Conservation (phyloP, 164 flowering plant species). For the Tetrastigma voinierianum region DNA sequence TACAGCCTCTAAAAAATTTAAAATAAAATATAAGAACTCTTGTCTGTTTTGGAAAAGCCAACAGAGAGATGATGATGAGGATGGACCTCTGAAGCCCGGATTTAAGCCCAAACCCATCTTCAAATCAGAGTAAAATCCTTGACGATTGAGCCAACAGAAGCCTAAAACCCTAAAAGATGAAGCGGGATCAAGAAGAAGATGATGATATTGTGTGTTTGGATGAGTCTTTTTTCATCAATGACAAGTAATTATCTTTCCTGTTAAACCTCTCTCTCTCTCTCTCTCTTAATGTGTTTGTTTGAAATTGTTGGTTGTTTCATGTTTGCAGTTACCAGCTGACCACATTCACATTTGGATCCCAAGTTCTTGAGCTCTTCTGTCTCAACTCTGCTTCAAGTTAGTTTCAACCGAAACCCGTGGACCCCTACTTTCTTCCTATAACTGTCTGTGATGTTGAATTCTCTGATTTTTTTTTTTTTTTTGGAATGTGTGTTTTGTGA, state of each 20-base stretch:
- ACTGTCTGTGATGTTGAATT: neutral
- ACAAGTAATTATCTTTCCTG: constrained; percentile 40
- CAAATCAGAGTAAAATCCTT: too few relatives aligned
- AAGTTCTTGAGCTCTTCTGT: constrained; percentile 69
- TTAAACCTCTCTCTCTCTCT: constrained; percentile 3
- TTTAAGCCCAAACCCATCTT: too few relatives aligned
- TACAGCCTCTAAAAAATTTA: too few relatives aligned
- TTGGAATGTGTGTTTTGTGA: too few relatives aligned
- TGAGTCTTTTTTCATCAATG: constrained; percentile 82
- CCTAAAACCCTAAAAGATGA: constrained; percentile 5
- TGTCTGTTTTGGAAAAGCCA: too few relatives aligned
- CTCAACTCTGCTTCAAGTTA: constrained; percentile 90
- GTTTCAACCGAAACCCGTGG: constrained; percentile 13
- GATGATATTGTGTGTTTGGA: constrained; percentile 78
- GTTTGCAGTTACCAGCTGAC: constrained; percentile 75
- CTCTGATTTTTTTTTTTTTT: neutral
- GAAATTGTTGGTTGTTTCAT: neutral
- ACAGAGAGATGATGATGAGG: too few relatives aligned
- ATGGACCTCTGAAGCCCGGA: too few relatives aligned
- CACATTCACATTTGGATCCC: constrained; percentile 77
- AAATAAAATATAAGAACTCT: too few relatives aligned
- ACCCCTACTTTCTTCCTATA: neutral
- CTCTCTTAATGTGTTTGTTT: neutral
- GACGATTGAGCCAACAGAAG: too few relatives aligned
- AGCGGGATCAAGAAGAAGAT: constrained; percentile 37